Percentiles rank a stretch among this genome's conserved stretches.
Conservation (phyloP, 1,284 basidiomycete species). For the Cystobasidium slooffiae region DNA sequence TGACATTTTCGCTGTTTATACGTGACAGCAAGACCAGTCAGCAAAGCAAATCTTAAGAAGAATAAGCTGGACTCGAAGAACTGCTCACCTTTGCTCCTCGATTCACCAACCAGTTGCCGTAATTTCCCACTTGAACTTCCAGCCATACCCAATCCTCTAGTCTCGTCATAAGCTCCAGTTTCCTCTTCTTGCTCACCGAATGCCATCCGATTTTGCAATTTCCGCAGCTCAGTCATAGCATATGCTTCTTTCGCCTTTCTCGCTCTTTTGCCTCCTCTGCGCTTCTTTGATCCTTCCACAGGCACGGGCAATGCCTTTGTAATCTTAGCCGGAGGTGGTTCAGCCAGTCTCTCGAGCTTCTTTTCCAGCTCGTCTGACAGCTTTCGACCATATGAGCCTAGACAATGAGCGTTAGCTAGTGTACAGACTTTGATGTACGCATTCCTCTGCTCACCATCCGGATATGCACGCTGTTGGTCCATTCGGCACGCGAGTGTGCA, state of each 20-base stretch:
- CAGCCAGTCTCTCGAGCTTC: constrained; percentile 86
- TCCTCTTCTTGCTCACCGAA: constrained; percentile 97
- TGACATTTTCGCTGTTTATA: constrained; percentile 77
- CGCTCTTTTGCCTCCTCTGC: constrained; percentile 91
- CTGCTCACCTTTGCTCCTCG: constrained; percentile 68
- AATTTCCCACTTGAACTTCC: constrained; percentile 82
- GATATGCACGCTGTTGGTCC: constrained; percentile 77
- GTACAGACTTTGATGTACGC: constrained; percentile 55
- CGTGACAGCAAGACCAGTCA: constrained; percentile 55
- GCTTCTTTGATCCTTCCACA: constrained; percentile 86
- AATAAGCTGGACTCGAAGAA: background rate
- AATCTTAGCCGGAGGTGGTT: constrained; percentile 92
- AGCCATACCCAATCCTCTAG: constrained; percentile 96
- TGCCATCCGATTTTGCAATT: constrained; percentile 93
- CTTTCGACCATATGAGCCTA: constrained; percentile 70
- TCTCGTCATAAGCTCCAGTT: constrained; percentile 93
- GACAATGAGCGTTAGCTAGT: background rate
- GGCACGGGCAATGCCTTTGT: constrained; percentile 95
- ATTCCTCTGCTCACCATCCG: constrained; percentile 64
- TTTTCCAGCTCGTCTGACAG: constrained; percentile 85
- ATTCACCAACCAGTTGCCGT: constrained; percentile 79
- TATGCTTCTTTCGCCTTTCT: constrained; percentile 96
- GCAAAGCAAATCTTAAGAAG: background rate
- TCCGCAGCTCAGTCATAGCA: constrained; percentile 93
- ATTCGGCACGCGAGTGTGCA: constrained; percentile 86